Conservation (phyloP, 2,329 filamentous ascomycete genomes). For the Penicillium glabrum region DNA sequence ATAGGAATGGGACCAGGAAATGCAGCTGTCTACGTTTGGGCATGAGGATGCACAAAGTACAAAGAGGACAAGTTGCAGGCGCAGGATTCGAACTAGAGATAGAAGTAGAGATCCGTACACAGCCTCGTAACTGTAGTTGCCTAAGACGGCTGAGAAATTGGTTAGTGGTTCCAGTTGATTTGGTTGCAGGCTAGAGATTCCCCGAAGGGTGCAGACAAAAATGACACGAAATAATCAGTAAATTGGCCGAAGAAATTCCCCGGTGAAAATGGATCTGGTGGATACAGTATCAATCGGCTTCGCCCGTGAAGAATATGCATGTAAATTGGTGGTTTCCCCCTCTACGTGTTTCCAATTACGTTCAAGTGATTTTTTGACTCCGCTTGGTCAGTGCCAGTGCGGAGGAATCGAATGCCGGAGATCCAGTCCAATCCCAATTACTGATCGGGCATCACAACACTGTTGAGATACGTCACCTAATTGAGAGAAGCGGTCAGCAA, state of each 20-base stretch:
- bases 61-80: neutral
- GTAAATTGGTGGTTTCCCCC: neutral
- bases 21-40: neutral
- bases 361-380: neutral
- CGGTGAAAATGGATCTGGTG: neutral
- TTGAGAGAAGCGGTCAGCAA: slow-evolving; percentile 28
- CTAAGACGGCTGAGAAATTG: neutral
- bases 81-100: neutral
- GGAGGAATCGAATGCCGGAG: neutral
- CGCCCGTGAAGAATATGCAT: neutral
- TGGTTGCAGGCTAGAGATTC: neutral
- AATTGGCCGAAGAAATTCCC: neutral
- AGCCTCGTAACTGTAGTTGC: neutral
- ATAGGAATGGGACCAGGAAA: neutral
- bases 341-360: neutral
- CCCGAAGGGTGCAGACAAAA: neutral
- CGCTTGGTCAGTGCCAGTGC: neutral
- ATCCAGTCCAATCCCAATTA: neutral
- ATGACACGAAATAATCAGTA: neutral
- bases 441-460: slow-evolving; percentile 70
- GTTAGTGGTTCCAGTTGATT: too few relatives aligned
- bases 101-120: neutral
- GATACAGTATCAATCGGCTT: neutral
- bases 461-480: slow-evolving; percentile 70
- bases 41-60: neutral